Base-by-base conservation (phyloP, 2,329 filamentous ascomycete genomes). In the Exophiala alcalophila region DNA sequence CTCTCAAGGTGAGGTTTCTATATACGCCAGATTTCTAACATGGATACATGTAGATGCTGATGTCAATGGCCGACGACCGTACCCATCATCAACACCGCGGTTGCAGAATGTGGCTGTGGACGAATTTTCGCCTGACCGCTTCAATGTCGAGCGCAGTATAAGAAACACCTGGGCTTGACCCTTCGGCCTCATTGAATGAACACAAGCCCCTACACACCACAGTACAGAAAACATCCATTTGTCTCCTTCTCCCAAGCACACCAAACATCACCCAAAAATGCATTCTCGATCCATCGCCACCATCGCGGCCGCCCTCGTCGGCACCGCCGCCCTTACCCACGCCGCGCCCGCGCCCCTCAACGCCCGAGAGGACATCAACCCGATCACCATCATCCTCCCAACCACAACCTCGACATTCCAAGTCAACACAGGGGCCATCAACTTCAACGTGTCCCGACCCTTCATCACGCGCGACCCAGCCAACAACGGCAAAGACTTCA, bases 391-490 rank as follows among this genome's bases (percentile, higher is more conserved):
- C 12, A 25, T 52, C 45, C 37, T 36, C 27, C 45, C 49, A 5
- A 38, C 46, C 35, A 37, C 28, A 18, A 47, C 48, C 18, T 48
- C 44, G 12, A 43, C 52, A 29, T 46, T 44, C 32, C 37, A 49
- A 21, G 25, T 70, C 47, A 61, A 66, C 7, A 61, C 67, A 19
- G 50, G 60, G 50, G 53, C 58, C 29, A 49, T 58, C 37, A 48
- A 59, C 46, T 49, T 63, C 35, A 57, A 59, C 26, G 49, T 56
- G 2, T 53, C 64, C 7, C 65, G 58, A 29, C 69, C 69, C 41
- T 62, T 80, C 23, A 71, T 77, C 5, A 65, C 80, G 7, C 77
- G 77, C 12, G 66, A 70, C 6, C 76, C 77, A 4, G 80, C 25
- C 15, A 46, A 49, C 30, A 42, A 39, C 11, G 49, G 49, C 10